These are phyloP conservation scores for Nakazawaea wyomingensis DNA, from an alignment of 805 yeast genomes.

Conservation along the genomic window DNA sequence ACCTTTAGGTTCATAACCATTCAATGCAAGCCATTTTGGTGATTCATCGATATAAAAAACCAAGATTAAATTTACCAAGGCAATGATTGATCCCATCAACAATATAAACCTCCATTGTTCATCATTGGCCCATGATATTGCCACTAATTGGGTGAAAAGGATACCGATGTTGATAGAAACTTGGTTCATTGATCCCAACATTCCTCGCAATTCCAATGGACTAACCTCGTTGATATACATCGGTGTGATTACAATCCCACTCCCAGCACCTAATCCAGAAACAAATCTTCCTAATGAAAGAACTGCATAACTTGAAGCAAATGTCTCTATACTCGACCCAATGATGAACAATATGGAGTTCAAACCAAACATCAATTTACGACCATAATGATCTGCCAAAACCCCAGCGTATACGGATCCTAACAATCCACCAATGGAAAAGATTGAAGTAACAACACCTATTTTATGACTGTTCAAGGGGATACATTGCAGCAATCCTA, in stretches of 20 bases:
- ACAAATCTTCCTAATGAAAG: conserved; percentile 67
- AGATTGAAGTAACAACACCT: conserved; percentile 73
- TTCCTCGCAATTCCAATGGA: conserved; percentile 64
- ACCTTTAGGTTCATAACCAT: conserved; percentile 31
- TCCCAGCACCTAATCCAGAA: conserved; percentile 85
- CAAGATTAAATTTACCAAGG: conserved; percentile 40
- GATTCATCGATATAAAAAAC: conserved; percentile 57
- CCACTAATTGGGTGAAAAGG: conserved; percentile 68
- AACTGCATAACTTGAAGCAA: conserved; percentile 34
- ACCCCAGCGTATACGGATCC: conserved; percentile 69
- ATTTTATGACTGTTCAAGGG: conserved; percentile 49
- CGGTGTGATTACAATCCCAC: conserved; percentile 81
- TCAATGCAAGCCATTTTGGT: conserved; percentile 72
- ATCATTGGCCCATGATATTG: conserved; percentile 61
- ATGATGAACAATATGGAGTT: conserved; percentile 47
- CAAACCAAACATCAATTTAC: conserved; percentile 39
- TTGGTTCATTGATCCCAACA: conserved; percentile 87
- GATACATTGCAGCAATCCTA: conserved; percentile 40
- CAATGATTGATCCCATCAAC: conserved; percentile 53
- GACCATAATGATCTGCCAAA: conserved; percentile 61
- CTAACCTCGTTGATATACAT: conserved; percentile 75
- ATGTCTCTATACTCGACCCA: conserved; percentile 61
- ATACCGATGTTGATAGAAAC: conserved; percentile 84
- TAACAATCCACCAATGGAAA: conserved; percentile 77
- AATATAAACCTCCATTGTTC: conserved; percentile 71